Base-by-base conservation (phyloP, 2,329 filamentous ascomycete genomes). In the Cadophora sp. region DNA sequence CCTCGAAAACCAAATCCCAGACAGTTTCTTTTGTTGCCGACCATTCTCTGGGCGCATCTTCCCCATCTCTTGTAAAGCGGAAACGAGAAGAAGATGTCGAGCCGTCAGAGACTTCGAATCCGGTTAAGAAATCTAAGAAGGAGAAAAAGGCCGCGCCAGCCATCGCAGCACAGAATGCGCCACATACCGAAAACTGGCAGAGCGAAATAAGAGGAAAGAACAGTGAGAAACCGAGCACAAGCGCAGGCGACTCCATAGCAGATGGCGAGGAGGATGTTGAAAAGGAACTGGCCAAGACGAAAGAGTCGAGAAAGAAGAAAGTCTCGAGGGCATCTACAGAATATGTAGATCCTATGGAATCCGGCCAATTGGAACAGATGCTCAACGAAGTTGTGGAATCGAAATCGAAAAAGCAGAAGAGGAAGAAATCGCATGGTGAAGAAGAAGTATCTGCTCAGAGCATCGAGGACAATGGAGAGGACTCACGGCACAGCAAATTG, bases 401-500 rank as follows among this genome's bases (percentile, higher is more conserved):
- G 11, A 68, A 64, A 33, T 64, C 66, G 24, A 33, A 50, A 9
- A 72, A 70, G 59, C 48, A 41, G 30, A 71, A 69, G 59, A 64
- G 69, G 55, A 68, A 68, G 47, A 51, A 59, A n/a, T 8, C 4
- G n/a, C n/a, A 60, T 18, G 43, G 13, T 39, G 39, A 36, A 47
- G 55, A 50, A 39, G 58, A 66, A 47, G 39, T 22, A 18, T n/a
- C 55, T 27, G 61, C 13, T 51, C 33, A n/a, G 14, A 30, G 13
- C 24, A 18, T 30, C 45, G 39, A 30, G 20, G 64, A n/a, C 16
- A 64, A 62, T 20, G 68, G 66, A 36, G 68, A 71, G 11, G 70
- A 72, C 30, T 62, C 43, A 39, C 71, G 68, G 51, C 70, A 74
- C 43, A 86, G 83, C 67, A 77, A 81, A 0, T 79, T 89, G 4